Percentiles rank a stretch among this genome's conserved stretches.
These are phyloP conservation scores for Hypomontagnella monticulosa DNA, from an alignment of 495 filamentous ascomycete species.

Conservation along the genomic window DNA sequence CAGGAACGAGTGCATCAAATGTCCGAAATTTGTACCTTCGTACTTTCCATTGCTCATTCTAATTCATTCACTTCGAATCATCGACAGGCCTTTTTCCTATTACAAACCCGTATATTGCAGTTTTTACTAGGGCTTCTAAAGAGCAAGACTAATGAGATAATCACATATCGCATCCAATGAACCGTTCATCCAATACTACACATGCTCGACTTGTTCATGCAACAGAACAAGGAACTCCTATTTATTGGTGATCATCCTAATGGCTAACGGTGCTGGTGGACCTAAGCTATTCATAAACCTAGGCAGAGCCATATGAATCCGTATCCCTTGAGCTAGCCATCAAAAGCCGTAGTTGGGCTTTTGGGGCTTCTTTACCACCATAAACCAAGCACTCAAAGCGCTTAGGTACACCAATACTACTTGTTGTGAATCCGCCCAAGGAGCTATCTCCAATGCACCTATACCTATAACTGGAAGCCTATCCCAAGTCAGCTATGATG, in stretches of 20 bases:
- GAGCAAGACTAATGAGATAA: background rate
- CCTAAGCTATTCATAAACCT: background rate
- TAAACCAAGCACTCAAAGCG: background rate
- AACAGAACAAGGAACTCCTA: background rate
- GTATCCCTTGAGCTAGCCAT: background rate
- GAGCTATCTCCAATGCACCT: background rate
- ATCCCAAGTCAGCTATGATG: background rate
- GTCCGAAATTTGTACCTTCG: too few relatives aligned
- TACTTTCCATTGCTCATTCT: too few relatives aligned
- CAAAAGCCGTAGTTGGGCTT: background rate
- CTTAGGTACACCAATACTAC: slow-evolving; percentile 8
- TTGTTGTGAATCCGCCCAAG: background rate
- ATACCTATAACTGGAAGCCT: background rate
- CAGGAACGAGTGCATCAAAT: too few relatives aligned
- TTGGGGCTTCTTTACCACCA: background rate
- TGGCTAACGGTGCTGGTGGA: slow-evolving; percentile 11
- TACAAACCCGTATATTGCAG: too few relatives aligned
- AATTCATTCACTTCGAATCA: too few relatives aligned
- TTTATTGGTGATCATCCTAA: background rate
- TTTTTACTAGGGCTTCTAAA: too few relatives aligned
- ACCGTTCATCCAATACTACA: background rate
- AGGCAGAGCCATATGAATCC: slow-evolving; percentile 2
- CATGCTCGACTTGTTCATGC: background rate
- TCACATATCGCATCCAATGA: too few relatives aligned
- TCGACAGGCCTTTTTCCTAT: too few relatives aligned